Base-by-base conservation (phyloP, 164 flowering plant genomes). In the Malania oleifera region DNA sequence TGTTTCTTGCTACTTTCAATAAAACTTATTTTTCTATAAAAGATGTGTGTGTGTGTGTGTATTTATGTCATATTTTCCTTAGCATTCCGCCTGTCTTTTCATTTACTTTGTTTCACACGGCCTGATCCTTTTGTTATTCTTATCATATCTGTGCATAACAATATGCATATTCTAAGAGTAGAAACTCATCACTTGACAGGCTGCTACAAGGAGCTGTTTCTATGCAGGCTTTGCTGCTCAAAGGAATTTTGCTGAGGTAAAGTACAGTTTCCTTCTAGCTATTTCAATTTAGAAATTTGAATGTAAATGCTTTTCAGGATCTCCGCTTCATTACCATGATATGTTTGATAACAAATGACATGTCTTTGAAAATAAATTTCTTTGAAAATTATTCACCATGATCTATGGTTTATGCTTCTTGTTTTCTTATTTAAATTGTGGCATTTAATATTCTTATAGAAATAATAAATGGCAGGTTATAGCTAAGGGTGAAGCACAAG, bases 401-500 rank as follows among this genome's bases (percentile, higher is more conserved):
- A 20, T 45, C 25, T 25, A 31, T 24, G 25, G 10, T n/a, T 25
- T 46, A 7, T 25, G 24, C 46, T 25, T 14, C 17, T 15, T 39
- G 43, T 39, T 39, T 11, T 23, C 29, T 50, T 23, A 12, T 25
- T 3, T 24, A 25, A 7, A 2, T 51, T 54, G 22, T 26, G 23
- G 14, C 15, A 15, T 28, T 54, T 38, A 52, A n/a, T 23, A 38
- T 38, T 52, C 52, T 52, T 17, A 48, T 52, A 44, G n/a, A 17
- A 12, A 19, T 28, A 27, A 27, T 31, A 49, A 46, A 24, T 73
- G 67, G 47, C 78, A 93, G 99, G 97, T 93, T 40, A 93, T 93
- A 75, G 99, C 99, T 1, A 93, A 93, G 66, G 99, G 99, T 49
- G 99, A 93, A 83, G 99, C 97, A 68, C 99, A 90, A 75, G 99